Base-by-base conservation (phyloP, 2,329 filamentous ascomycete genomes). In the Rachicladosporium sp. region DNA sequence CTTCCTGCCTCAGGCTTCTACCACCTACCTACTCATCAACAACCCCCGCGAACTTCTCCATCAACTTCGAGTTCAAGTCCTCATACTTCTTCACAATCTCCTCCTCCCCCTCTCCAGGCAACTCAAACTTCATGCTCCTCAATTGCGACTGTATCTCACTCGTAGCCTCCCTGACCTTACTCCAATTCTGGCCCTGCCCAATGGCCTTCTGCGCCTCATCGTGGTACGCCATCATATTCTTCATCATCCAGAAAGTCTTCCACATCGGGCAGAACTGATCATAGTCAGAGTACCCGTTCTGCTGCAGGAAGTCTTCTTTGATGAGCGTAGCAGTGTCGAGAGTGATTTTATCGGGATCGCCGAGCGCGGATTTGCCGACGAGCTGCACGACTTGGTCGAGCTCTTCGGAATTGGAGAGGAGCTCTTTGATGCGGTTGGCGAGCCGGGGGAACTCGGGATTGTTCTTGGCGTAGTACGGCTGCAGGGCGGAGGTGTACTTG, bases 211-310 rank as follows among this genome's bases (percentile, higher is more conserved):
- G 89, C 15, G 86, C 80, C 70, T 98, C 91, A 56, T 98, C 93
- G 61, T 95, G 86, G 76, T 89, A 98, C 43, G 81, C 84, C 72
- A 98, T 84, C 79, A 98, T 96, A 48, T 86, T 82, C 76, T 93
- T 95, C 91, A 98, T 98, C 91, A 98, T 96, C 81, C 91, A 98
- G 63, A 93, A 83, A 0, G 91, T 98, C 80, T 98, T 98, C 91
- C 91, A 98, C 57, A 98, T 76, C 36, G 91, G 91, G 60, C 91
- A 98, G 78, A 93, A 98, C 68, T 96, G 88, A 60, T 98, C 91
- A 62, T 98, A 96, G 65, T 96, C 86, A 51, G 83, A 91, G 76
- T 98, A 98, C 47, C 91, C 91, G 68, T 98, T 98, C 65, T 98
- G 91, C 67, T 98, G 91, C 60, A 98, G 63, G 70, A 98, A 98